Percentiles rank a stretch among this genome's conserved stretches.
Evolutionary conservation across 495 filamentous ascomycete species (phyloP).

Genomic region (Penicillium malachiteum): DNA sequence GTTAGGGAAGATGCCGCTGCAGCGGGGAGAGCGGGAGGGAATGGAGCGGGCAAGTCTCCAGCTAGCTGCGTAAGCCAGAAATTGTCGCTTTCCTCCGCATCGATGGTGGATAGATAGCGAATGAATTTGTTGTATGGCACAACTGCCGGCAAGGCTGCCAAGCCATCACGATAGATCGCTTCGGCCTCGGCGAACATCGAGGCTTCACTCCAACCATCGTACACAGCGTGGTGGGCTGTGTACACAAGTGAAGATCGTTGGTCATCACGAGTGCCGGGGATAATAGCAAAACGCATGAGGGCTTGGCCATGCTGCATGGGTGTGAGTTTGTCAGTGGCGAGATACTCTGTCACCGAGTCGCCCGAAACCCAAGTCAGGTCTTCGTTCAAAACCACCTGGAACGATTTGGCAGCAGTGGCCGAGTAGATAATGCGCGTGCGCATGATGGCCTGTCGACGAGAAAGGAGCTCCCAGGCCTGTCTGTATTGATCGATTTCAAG

Average conservation of each 20-base stretch:
- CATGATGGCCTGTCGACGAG: conserved; percentile 30
- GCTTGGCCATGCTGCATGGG: background rate
- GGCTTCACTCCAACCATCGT: conserved; percentile 52
- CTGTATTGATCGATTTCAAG: background rate
- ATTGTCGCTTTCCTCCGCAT: no score
- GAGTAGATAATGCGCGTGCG: conserved; percentile 35
- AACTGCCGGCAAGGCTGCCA: no score
- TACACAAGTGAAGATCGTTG: conserved; percentile 18
- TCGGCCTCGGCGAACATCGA: no score
- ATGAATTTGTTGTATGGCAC: no score
- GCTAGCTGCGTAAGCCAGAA: no score
- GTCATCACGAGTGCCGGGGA: background rate
- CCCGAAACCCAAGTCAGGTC: background rate
- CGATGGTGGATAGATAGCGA: no score
- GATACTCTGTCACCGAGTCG: background rate
- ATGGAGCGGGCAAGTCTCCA: no score
- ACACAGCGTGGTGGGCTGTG: conserved; percentile 61
- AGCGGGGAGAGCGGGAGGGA: no score
- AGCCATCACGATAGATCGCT: no score
- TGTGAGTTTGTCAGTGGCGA: background rate
- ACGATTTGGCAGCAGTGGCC: background rate
- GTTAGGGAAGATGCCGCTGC: no score
- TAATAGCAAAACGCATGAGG: background rate
- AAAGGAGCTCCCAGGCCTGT: conserved; percentile 35
- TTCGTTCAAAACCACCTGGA: background rate